Conservation (phyloP, 2,329 filamentous ascomycete genomes). For the Pestalotiopsis sp. region DNA sequence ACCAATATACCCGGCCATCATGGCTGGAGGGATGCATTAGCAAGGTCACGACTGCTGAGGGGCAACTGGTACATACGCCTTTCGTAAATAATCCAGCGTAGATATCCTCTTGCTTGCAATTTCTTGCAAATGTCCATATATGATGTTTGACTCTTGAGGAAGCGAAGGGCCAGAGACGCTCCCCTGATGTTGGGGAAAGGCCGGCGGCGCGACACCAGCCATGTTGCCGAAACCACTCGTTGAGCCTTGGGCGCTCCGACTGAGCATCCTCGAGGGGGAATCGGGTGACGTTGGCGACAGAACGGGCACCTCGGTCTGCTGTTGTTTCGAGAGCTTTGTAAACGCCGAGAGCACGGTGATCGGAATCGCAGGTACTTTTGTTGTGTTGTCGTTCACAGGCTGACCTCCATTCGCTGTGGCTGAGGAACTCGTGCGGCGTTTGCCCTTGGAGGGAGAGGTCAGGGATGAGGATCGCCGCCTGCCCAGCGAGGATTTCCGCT, state of each 20-base stretch:
- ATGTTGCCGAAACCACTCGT: conserved; percentile 29
- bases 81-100: conserved; percentile 88
- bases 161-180: not conserved
- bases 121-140: conserved; percentile 74
- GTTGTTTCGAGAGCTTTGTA: conserved; percentile 39
- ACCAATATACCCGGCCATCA: conserved; percentile 95
- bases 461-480: conserved; percentile 52
- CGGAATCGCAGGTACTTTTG: conserved; percentile 53
- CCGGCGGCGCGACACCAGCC: conserved; percentile 25
- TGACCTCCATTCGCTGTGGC: conserved; percentile 36
- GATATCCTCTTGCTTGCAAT: conserved; percentile 90
- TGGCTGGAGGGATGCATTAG: conserved; percentile 58
- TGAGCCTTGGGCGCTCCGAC: conserved; percentile 38
- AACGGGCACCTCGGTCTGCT: conserved; percentile 28
- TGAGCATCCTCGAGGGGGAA: conserved; percentile 45
- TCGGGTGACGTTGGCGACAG: conserved; percentile 37
- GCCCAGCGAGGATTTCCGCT: conserved; percentile 54
- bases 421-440: conserved; percentile 44
- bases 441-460: conserved; percentile 38
- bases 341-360: conserved; percentile 54
- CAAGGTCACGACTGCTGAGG: not conserved
- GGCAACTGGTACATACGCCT: conserved; percentile 66
- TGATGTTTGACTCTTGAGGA: conserved; percentile 42
- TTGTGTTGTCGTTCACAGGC: conserved; percentile 42
- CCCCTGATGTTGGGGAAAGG: not conserved